Evolutionary conservation across 352 stramenopile species (phyloP).

Genomic region (Phytophthora melonis): DNA sequence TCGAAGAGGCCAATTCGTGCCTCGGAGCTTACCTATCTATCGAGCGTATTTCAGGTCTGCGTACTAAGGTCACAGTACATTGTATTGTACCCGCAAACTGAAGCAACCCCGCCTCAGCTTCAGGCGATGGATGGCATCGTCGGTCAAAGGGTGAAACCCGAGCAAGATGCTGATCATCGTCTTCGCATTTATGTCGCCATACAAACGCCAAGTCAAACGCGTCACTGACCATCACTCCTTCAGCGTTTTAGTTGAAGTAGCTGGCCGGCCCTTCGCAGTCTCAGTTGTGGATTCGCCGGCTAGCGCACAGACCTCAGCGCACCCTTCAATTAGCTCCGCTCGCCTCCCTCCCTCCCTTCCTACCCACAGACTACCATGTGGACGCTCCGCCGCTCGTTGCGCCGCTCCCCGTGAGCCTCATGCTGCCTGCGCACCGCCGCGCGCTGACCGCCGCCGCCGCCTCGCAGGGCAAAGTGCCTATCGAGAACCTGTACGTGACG

Average conservation of each 20-base stretch:
- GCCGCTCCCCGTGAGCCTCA: conserved; percentile 23
- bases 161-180: conserved; percentile 3
- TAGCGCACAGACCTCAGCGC: conserved; percentile 8
- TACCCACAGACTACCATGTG: conserved; percentile 20
- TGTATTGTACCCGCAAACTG: no score
- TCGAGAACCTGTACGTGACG: conserved; percentile 74
- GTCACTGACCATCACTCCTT: conserved; percentile 29
- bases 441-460: conserved; percentile 47
- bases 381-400: conserved; percentile 35
- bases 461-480: conserved; percentile 53
- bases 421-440: conserved; percentile 26
- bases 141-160: conserved; percentile 25
- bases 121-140: no score
- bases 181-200: conserved; percentile 22
- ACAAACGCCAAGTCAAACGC: conserved; percentile 25
- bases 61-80: no score
- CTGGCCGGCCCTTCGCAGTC: neutral
- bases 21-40: no score
- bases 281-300: conserved; percentile 35
- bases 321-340: no score
- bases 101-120: no score
- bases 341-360: neutral
- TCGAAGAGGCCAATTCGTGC: no score
- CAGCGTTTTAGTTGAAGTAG: conserved; percentile 22
- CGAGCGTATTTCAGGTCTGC: no score